These are phyloP conservation scores for Lipomyces japonicus DNA, from an alignment of 805 yeast species.

Conservation along the genomic window DNA sequence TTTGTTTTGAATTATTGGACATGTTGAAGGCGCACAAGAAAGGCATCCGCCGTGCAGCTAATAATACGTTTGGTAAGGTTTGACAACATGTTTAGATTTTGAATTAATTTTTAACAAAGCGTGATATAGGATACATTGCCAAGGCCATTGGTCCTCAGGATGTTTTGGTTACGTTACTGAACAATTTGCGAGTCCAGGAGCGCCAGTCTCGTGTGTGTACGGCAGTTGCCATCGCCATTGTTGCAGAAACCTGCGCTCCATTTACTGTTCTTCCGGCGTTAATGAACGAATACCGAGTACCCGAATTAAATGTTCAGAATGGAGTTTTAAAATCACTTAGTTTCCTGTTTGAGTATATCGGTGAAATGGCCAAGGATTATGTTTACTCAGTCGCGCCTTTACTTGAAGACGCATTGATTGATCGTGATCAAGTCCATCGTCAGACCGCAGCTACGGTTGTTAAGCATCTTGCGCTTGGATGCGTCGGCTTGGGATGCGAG, in stretches of 20 bases:
- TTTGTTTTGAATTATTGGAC: slow-evolving; percentile 84
- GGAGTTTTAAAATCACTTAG: slow-evolving; percentile 90
- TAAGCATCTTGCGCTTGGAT: slow-evolving; percentile 73
- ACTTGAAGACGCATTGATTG: slow-evolving; percentile 83
- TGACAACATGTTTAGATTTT: background rate
- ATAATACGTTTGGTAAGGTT: slow-evolving; percentile 71
- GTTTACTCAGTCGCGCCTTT: slow-evolving; percentile 74
- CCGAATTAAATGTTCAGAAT: slow-evolving; percentile 89
- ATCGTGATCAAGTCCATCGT: slow-evolving; percentile 86
- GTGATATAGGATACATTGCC: slow-evolving; percentile 53
- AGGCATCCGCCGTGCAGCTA: slow-evolving; percentile 77
- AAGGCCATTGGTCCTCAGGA: slow-evolving; percentile 95
- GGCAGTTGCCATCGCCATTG: slow-evolving; percentile 96
- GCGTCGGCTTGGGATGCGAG: slow-evolving; percentile 70
- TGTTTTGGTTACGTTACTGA: slow-evolving; percentile 75
- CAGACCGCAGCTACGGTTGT: slow-evolving; percentile 92
- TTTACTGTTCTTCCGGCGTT: slow-evolving; percentile 90
- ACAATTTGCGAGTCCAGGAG: slow-evolving; percentile 86
- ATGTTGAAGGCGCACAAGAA: slow-evolving; percentile 78
- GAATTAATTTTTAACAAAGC: background rate
- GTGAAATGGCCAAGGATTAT: slow-evolving; percentile 74
- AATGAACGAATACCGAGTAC: slow-evolving; percentile 91
- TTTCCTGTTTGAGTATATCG: slow-evolving; percentile 88
- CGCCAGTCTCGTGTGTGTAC: slow-evolving; percentile 95
- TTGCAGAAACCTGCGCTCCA: slow-evolving; percentile 89